A percentile compares a stretch with the other conserved stretches of the same genome.
Conservation (phyloP, 495 filamentous ascomycete species). For the Pseudoneurospora amorphoporcata region DNA sequence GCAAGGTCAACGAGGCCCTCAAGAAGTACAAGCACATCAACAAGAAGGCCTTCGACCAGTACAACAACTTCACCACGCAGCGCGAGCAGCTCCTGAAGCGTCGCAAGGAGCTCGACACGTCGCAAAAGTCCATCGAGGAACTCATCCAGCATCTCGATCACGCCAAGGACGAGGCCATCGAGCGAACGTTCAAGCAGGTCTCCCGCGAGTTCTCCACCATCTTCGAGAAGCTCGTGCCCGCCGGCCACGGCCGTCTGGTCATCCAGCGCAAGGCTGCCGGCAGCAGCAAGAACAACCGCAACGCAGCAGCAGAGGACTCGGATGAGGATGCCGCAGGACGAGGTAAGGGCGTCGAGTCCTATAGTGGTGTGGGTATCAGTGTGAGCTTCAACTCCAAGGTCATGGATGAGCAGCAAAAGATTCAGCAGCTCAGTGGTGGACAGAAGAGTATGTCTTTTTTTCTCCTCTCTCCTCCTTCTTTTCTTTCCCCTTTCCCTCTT, state of each 20-base stretch:
- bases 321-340: slow-evolving; percentile 44
- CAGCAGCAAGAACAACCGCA: slow-evolving; percentile 30
- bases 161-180: slow-evolving; percentile 90
- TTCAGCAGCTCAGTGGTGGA: slow-evolving; percentile 92
- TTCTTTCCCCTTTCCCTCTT: background rate
- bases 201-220: slow-evolving; percentile 82
- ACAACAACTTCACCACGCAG: slow-evolving; percentile 91
- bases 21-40: slow-evolving; percentile 98
- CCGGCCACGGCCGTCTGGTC: slow-evolving; percentile 79
- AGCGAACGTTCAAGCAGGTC: slow-evolving; percentile 97
- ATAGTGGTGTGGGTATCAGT: slow-evolving; percentile 94
- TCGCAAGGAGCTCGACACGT: slow-evolving; percentile 72
- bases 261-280: slow-evolving; percentile 87
- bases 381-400: slow-evolving; percentile 98
- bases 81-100: slow-evolving; percentile 73
- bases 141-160: slow-evolving; percentile 88
- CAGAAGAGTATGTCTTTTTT: slow-evolving; percentile 70
- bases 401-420: slow-evolving; percentile 90
- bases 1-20: slow-evolving; percentile 85
- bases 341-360: slow-evolving; percentile 78
- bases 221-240: slow-evolving; percentile 91
- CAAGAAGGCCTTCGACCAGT: slow-evolving; percentile 99
- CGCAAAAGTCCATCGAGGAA: slow-evolving; percentile 76
- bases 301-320: slow-evolving; percentile 45
- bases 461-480: background rate